Percentiles rank a stretch among this genome's conserved stretches.
Evolutionary conservation across 345 rosid genomes (phyloP).

Genomic region (Sisymbrium irio): DNA sequence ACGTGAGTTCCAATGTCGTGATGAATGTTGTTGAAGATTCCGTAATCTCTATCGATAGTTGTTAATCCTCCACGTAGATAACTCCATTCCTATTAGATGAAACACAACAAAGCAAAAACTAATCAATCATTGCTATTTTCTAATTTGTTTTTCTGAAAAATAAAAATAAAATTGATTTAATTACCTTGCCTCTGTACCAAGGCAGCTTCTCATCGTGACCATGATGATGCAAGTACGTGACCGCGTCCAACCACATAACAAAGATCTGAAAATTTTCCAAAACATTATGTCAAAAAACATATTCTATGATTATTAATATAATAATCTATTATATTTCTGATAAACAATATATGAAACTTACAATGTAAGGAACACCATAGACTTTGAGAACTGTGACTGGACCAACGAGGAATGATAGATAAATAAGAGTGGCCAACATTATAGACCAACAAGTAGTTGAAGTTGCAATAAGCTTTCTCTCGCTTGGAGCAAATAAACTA

Average conservation of each 20-base stretch:
- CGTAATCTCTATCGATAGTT: conserved; percentile 82
- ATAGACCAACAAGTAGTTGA: conserved; percentile 70
- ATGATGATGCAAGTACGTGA: conserved; percentile 89
- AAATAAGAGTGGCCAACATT: conserved; percentile 49
- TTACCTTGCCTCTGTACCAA: conserved; percentile 94
- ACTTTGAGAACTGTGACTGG: conserved; percentile 48
- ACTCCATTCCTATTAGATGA: conserved; percentile 71
- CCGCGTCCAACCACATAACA: conserved; percentile 80
- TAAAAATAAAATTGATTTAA: not conserved
- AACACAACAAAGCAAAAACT: not conserved
- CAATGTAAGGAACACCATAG: conserved; percentile 76
- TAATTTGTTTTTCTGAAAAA: not conserved
- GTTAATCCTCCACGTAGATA: conserved; percentile 87
- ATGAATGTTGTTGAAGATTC: conserved; percentile 71
- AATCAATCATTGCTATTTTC: not conserved
- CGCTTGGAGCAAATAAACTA: conserved; percentile 58
- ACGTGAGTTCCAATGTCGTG: conserved; percentile 95
- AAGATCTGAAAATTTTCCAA: conserved; percentile 47
- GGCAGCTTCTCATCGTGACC: conserved; percentile 79
- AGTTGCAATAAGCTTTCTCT: conserved; percentile 60
- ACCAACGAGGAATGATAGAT: conserved; percentile 44
- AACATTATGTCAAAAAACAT: not conserved
- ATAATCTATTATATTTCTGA: not conserved
- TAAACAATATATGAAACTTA: conserved; percentile 18
- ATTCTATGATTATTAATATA: not conserved